phyloP scores from a whole-genome alignment of 805 yeast species.

The Metschnikowia bowlesiae region DNA sequence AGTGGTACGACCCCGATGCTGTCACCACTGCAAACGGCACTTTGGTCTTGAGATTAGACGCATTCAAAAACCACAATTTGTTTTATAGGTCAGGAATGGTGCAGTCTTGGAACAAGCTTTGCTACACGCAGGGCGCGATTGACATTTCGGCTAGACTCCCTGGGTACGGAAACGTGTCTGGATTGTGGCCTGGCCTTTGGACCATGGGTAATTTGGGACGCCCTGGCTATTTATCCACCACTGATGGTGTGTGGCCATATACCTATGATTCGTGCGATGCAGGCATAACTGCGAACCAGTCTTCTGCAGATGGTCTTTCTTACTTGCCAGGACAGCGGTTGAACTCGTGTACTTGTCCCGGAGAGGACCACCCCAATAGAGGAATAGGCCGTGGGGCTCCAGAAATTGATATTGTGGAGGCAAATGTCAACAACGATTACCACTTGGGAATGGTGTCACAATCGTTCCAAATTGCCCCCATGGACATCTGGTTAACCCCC shows the following conservation, averaged over 20 bases:
- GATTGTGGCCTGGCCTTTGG: conserved; percentile 98
- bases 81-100: conserved; percentile 88
- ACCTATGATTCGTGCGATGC: conserved; percentile 84
- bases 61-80: conserved; percentile 71
- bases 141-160: conserved; percentile 79
- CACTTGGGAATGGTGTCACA: conserved; percentile 75
- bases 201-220: conserved; percentile 89
- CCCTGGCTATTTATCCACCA: conserved; percentile 81
- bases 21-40: conserved; percentile 73
- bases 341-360: conserved; percentile 72
- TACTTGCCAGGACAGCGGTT: conserved; percentile 82
- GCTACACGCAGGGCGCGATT: conserved; percentile 79
- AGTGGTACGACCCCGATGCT: conserved; percentile 96
- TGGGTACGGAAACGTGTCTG: conserved; percentile 69
- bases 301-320: conserved; percentile 83
- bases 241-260: conserved; percentile 96
- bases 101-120: conserved; percentile 87
- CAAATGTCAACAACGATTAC: conserved; percentile 51
- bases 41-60: conserved; percentile 67
- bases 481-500: conserved; percentile 91
- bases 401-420: conserved; percentile 80
- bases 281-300: conserved; percentile 92
- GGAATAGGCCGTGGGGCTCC: conserved; percentile 95
- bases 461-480: conserved; percentile 88
- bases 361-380: conserved; percentile 80